phyloP scores from a whole-genome alignment of 352 stramenopile genomes.

The Pelagophyceae sp. region DNA sequence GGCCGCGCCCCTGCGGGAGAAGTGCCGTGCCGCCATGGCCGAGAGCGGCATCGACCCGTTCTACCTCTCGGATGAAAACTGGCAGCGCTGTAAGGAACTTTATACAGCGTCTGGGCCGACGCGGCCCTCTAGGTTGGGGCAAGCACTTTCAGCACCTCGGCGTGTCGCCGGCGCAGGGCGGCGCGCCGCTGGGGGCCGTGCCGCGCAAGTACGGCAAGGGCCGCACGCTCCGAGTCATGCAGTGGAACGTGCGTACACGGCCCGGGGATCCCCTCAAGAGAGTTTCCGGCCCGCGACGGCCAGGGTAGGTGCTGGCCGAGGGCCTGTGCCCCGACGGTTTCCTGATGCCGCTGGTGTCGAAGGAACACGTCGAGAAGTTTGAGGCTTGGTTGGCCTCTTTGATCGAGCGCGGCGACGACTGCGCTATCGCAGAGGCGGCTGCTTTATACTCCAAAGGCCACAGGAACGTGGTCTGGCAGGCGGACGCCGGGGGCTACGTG shows the following conservation, averaged over 20 bases:
- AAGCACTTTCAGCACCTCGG: constrained; percentile 1
- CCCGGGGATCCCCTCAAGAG: no score
- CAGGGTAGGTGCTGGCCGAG: constrained; percentile 3
- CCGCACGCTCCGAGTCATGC: neutral
- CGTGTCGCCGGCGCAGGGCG: neutral
- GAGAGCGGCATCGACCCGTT: neutral
- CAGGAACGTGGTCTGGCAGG: neutral
- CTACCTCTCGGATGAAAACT: neutral
- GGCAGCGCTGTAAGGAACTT: neutral
- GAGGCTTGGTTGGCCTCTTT: neutral
- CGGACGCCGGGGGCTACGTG: neutral
- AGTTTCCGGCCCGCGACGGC: no score
- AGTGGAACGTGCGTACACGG: no score
- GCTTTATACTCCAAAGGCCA: neutral
- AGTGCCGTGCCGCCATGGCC: neutral
- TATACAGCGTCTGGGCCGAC: neutral
- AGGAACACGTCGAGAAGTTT: neutral
- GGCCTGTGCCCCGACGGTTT: neutral
- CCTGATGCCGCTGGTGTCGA: neutral
- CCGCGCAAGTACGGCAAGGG: neutral
- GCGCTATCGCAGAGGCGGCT: neutral
- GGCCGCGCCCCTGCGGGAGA: neutral
- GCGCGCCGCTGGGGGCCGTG: neutral
- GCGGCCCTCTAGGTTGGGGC: neutral
- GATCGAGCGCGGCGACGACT: neutral